A percentile compares a stretch with the other conserved stretches of the same genome.
Conservation (phyloP, 169 alveolate species). For the Babesia ovis region DNA sequence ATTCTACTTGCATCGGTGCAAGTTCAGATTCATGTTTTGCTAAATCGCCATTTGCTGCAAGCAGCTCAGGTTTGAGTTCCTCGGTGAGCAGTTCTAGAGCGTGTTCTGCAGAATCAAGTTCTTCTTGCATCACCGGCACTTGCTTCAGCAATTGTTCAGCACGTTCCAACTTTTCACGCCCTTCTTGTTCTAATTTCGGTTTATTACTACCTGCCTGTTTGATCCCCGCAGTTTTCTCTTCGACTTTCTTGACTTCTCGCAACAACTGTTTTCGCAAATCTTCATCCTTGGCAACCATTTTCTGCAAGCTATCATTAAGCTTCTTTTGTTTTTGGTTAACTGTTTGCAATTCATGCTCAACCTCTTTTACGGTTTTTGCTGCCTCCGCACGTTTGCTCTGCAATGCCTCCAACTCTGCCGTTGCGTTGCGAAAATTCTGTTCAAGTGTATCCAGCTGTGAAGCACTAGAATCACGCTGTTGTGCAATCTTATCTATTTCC, state of each 20-base stretch:
- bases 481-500: slow-evolving; percentile 53
- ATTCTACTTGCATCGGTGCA: slow-evolving; percentile 75
- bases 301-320: slow-evolving; percentile 73
- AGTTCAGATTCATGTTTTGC: slow-evolving; percentile 64
- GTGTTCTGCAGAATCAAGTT: slow-evolving; percentile 71
- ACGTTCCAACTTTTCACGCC: slow-evolving; percentile 53
- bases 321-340: slow-evolving; percentile 63
- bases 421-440: slow-evolving; percentile 41
- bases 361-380: slow-evolving; percentile 50
- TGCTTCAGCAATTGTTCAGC: slow-evolving; percentile 62
- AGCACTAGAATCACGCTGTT: slow-evolving; percentile 41
- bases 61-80: slow-evolving; percentile 62
- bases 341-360: slow-evolving; percentile 74
- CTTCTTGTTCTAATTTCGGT: slow-evolving; percentile 66
- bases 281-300: slow-evolving; percentile 73
- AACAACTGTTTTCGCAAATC: slow-evolving; percentile 75
- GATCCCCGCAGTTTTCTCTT: slow-evolving; percentile 69
- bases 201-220: slow-evolving; percentile 66
- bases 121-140: slow-evolving; percentile 67
- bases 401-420: slow-evolving; percentile 57
- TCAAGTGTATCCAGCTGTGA: slow-evolving; percentile 59
- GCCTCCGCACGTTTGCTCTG: slow-evolving; percentile 70
- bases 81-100: slow-evolving; percentile 67
- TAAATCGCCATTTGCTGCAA: slow-evolving; percentile 53
- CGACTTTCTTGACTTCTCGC: slow-evolving; percentile 72